phyloP scores from a whole-genome alignment of 768 basidiomycete genomes.

The Amyloporia xantha region DNA sequence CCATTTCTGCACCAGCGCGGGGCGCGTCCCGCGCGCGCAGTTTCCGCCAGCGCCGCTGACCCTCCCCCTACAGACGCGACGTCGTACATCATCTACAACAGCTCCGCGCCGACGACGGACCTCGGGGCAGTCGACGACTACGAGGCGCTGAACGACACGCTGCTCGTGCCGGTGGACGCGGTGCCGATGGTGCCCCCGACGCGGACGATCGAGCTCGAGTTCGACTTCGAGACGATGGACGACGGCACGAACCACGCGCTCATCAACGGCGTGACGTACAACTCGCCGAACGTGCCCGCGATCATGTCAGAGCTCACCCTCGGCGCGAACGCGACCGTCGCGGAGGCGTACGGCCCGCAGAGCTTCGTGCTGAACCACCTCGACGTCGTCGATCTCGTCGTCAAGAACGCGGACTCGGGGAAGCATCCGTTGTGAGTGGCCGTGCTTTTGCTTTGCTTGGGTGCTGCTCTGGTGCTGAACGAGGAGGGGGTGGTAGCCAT shows the following conservation, averaged over 20 bases:
- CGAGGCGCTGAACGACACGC: slow-evolving; percentile 56
- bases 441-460: slow-evolving; percentile 7
- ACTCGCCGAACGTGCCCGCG: slow-evolving; percentile 65
- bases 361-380: slow-evolving; percentile 71
- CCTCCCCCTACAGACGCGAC: slow-evolving; percentile 72
- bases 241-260: slow-evolving; percentile 83
- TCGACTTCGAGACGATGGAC: slow-evolving; percentile 76
- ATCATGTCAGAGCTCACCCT: slow-evolving; percentile 73
- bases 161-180: slow-evolving; percentile 55
- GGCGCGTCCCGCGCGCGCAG: background rate
- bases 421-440: slow-evolving; percentile 76
- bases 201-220: slow-evolving; percentile 60
- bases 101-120: slow-evolving; percentile 45
- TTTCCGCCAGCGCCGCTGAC: background rate
- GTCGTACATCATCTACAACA: slow-evolving; percentile 70
- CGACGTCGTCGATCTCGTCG: slow-evolving; percentile 71
- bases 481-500: slow-evolving; percentile 46
- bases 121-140: slow-evolving; percentile 51
- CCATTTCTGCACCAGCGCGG: background rate
- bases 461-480: background rate
- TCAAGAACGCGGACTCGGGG: slow-evolving; percentile 65
- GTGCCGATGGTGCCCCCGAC: slow-evolving; percentile 46
- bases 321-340: slow-evolving; percentile 62
- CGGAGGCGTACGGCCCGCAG: slow-evolving; percentile 69
- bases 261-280: slow-evolving; percentile 63